A percentile compares a stretch with the other conserved stretches of the same genome.
Conservation (phyloP, 1,284 basidiomycete species). For the Malassezia nana region DNA sequence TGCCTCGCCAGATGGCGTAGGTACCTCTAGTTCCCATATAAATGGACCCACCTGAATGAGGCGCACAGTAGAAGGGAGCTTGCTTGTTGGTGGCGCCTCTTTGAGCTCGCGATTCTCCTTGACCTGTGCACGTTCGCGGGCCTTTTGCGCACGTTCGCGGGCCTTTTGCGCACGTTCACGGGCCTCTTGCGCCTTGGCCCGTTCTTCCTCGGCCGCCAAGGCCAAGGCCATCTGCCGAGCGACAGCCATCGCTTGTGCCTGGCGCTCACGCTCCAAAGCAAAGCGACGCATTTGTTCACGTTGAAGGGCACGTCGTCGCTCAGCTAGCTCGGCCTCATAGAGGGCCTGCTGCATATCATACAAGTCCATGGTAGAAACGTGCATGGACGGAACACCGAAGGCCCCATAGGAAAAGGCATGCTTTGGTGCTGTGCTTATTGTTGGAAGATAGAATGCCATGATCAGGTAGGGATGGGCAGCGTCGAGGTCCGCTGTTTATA, state of each 20-base stretch:
- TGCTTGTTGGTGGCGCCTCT: too few species aligned
- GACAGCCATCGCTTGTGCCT: neutral
- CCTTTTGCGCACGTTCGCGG: neutral
- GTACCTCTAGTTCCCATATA: neutral
- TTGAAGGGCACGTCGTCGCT: constrained; percentile 1
- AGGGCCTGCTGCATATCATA: constrained; percentile 4
- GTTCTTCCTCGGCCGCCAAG: neutral
- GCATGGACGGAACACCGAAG: neutral
- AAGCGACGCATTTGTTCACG: neutral
- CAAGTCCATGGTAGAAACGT: neutral
- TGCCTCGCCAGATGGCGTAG: too few species aligned
- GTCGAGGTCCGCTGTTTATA: neutral
- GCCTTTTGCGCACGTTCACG: neutral
- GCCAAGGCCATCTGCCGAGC: neutral
- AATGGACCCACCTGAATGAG: neutral
- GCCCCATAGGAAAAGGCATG: neutral
- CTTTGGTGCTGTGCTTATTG: neutral
- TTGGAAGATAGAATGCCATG: constrained; percentile 6
- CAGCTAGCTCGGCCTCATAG: neutral
- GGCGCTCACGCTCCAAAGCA: neutral
- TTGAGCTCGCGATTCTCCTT: too few species aligned
- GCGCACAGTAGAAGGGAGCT: too few species aligned
- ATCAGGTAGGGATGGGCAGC: neutral
- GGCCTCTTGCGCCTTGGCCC: too few species aligned
- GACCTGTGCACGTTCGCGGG: too few species aligned